Base-by-base conservation (phyloP, 2,329 filamentous ascomycete species). In the Fusarium bactridioides region DNA sequence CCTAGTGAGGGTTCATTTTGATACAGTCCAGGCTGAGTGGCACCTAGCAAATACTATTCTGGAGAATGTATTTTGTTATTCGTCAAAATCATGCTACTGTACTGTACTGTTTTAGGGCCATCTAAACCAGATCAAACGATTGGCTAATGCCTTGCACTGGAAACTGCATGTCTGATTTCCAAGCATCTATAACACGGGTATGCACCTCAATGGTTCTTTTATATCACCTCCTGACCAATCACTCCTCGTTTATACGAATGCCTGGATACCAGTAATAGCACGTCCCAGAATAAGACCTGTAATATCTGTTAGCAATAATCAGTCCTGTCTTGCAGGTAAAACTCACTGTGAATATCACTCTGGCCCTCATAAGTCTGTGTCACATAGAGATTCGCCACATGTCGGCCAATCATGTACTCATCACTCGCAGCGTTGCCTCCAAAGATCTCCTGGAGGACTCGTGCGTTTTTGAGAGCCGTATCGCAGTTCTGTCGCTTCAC, bases 401-500 rank as follows among this genome's bases (percentile, higher is more conserved):
- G 96, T 72, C 96, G 90, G 21, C 94, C 96, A 78, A 99, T 98
- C 70, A 91, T 91, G 79, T 98, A 99, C 84, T 99, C 96, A 78
- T 99, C 96, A 79, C 94, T 97, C 55, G 96, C 94, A n/a, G 96
- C 96, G 79, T 99, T 99, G 35, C 96, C 96, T 64, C 96, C 96
- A 84, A 99, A 98, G 27, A 99, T 89, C 84, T 99, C 96, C 83
- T 99, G 96, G 69, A 99, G 85, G 79, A 87, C 85, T 74, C 96
- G 88, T 25, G 94, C 91, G 74, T 95, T 94, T 35, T 89, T 85
- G 77, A 99, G 85, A 21, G 96, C 96, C 58, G 92, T 87, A 83
- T 99, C 96, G 82, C 96, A 99, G 83, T 99, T 99, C 84, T 98
- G 95, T 75, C 96, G 88, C 88, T 99, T 99, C 80, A 98, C 91